phyloP scores from a whole-genome alignment of 306 rosid genomes.

The Pterocarpus macrocarpus region DNA sequence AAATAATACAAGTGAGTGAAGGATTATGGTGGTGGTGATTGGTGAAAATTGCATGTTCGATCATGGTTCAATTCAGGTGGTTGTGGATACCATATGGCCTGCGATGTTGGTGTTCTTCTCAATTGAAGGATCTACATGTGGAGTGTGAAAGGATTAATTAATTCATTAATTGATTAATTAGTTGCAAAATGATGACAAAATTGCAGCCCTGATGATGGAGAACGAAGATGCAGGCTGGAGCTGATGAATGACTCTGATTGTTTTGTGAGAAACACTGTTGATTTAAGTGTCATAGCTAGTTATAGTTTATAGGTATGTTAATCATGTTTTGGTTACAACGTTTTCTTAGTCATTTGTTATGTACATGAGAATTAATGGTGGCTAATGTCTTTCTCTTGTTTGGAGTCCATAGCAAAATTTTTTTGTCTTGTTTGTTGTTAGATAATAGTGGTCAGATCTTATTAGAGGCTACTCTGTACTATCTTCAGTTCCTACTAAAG shows the following conservation, averaged over 20 bases:
- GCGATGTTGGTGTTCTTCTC: background rate
- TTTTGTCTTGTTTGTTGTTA: background rate
- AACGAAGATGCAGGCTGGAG: background rate
- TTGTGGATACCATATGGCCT: background rate
- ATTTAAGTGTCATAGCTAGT: background rate
- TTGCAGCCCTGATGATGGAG: constrained; percentile 2
- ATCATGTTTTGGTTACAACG: background rate
- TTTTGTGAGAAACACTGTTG: background rate
- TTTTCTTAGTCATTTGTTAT: background rate
- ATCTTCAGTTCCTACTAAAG: background rate
- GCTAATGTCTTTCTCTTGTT: no score
- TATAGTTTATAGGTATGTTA: constrained; percentile 1
- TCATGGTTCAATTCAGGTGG: background rate
- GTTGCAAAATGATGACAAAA: background rate
- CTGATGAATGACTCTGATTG: background rate
- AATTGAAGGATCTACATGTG: constrained; percentile 1
- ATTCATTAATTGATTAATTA: background rate
- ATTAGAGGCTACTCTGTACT: background rate
- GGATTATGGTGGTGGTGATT: no score
- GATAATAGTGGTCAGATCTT: background rate
- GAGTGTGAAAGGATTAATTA: background rate
- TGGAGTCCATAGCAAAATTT: background rate
- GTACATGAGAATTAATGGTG: background rate
- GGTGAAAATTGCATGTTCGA: background rate
- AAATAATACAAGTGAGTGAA: background rate